These are phyloP conservation scores for Toxicodendron radicans DNA, from an alignment of 345 rosid genomes.

Conservation along the genomic window DNA sequence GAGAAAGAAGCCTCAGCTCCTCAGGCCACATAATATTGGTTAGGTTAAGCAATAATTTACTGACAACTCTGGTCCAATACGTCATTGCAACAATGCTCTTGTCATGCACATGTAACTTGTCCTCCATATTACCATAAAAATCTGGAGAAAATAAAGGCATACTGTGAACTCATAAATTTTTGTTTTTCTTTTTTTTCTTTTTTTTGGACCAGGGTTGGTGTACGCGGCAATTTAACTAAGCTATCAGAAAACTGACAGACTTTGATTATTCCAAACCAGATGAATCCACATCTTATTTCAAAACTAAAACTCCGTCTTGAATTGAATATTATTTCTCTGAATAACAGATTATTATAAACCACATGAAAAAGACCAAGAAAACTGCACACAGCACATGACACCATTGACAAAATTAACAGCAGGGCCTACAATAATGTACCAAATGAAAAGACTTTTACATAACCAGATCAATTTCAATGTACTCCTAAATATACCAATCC, in stretches of 20 bases:
- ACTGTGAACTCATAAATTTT: too few species aligned
- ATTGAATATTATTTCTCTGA: background rate
- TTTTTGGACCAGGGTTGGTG: background rate
- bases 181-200: too few species aligned
- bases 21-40: background rate
- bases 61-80: constrained; percentile 15
- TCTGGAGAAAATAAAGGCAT: background rate
- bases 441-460: background rate
- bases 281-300: background rate
- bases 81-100: background rate
- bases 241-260: background rate
- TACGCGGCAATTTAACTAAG: background rate
- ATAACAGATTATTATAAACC: too few species aligned
- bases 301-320: background rate
- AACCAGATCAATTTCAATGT: background rate
- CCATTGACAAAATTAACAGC: constrained; percentile 11
- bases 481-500: constrained; percentile 15
- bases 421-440: background rate
- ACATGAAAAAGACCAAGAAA: background rate
- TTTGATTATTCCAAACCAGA: background rate
- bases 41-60: constrained; percentile 10
- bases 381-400: background rate
- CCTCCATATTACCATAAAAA: background rate
- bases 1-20: background rate
- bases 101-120: constrained; percentile 16